Base-by-base conservation (phyloP, 2,329 filamentous ascomycete species). In the Phialophora chinensis region DNA sequence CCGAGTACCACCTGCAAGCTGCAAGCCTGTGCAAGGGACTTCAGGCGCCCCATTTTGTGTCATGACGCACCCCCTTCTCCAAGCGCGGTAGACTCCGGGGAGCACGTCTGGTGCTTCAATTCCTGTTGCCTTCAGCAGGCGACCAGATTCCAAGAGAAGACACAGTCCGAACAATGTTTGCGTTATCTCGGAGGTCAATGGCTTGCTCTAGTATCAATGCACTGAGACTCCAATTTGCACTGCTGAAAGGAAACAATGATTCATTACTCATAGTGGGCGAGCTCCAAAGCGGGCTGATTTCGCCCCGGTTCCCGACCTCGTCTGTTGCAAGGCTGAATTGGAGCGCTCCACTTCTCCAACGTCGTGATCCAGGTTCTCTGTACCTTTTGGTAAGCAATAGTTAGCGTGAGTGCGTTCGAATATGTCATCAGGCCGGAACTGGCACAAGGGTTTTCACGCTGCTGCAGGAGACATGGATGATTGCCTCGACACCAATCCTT, bases 321-420 rank as follows among this genome's bases (percentile, higher is more conserved):
- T 42, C 25, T 52, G 38, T 53, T 50, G 61, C 35, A 58, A 57
- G 53, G 61, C 53, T 63, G 61, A 52, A 25, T 31, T 33, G 29
- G 29, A 27, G 53, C 8, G 10, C 53, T 55, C 27, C 53, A 31
- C 25, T 35, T 55, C 29, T 7, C 53, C 12, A 31, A 20, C 11
- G 17, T 17, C 7, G 11, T 23, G 29, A 35, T 55, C 8, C 14
- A n/a, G 25, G 20, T 38, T 20, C 23, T 33, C 29, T 38, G 54
- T 60, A 63, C 62, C 44, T 42, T 68, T 65, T 65, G 58, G 63
- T 68, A 68, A 68, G 66, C 66, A 38, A 52, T 60, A 62, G 58
- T 49, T 62, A 60, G 62, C 44, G 47, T 59, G 62, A 62, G 53
- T 4, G 60, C 25, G n/a, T 31, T 55, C 23, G 25, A 49, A 60